phyloP scores from a whole-genome alignment of 495 filamentous ascomycete genomes.

The Tuber calosporum region DNA sequence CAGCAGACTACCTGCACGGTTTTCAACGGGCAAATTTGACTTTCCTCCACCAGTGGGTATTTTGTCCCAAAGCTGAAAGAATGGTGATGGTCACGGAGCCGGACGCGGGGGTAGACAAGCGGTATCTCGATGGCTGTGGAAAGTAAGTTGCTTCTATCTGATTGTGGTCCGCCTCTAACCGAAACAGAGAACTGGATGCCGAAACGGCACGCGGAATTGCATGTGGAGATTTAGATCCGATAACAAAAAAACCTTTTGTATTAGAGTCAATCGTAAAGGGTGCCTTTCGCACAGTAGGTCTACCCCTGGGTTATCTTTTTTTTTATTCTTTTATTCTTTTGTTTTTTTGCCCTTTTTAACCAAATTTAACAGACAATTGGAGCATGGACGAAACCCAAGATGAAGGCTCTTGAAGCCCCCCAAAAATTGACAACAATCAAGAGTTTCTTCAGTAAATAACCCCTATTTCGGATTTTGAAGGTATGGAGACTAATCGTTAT shows the following conservation, averaged over 20 bases:
- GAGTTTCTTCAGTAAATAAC: conserved; percentile 1
- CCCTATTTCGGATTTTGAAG: neutral
- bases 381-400: neutral
- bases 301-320: neutral
- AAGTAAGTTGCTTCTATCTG: conserved; percentile 47
- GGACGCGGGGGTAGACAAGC: conserved; percentile 53
- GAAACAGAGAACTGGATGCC: conserved; percentile 46
- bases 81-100: conserved; percentile 59
- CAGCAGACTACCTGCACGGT: conserved; percentile 62
- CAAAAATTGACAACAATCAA: neutral
- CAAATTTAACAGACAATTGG: conserved; percentile 9
- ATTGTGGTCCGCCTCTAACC: conserved; percentile 6
- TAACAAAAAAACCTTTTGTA: conserved; percentile 66
- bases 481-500: neutral
- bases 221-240: conserved; percentile 78
- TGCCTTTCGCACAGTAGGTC: conserved; percentile 43
- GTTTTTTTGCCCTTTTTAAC: neutral
- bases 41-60: conserved; percentile 90
- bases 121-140: conserved; percentile 73
- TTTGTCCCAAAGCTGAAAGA: conserved; percentile 62
- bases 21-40: conserved; percentile 84
- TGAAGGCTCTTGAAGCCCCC: conserved; percentile 14
- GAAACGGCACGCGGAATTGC: conserved; percentile 69
- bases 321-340: no score
- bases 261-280: conserved; percentile 41